Conservation (phyloP, 1,284 basidiomycete genomes). For the Naganishia albida region DNA sequence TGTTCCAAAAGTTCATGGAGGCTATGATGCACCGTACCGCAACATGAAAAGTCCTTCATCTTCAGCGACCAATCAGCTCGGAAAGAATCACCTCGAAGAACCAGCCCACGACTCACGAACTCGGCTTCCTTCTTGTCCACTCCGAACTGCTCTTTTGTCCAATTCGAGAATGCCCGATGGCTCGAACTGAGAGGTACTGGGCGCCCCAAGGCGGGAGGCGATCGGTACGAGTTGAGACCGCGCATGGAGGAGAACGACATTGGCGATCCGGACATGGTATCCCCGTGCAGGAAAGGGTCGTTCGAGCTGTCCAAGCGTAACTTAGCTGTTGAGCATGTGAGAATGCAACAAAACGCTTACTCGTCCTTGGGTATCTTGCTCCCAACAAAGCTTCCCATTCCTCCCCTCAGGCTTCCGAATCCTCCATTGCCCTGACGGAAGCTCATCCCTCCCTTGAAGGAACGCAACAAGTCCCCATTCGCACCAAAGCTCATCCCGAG, state of each 20-base stretch:
- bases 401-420: constrained; percentile 11
- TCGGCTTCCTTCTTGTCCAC: constrained; percentile 33
- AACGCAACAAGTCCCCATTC: constrained; percentile 26
- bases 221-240: constrained; percentile 30
- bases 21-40: constrained; percentile 30
- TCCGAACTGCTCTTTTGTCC: constrained; percentile 18
- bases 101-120: constrained; percentile 28
- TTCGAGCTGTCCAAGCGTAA: not conserved
- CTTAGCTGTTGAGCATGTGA: not conserved
- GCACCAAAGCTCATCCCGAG: constrained; percentile 33
- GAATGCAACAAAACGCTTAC: not conserved
- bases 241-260: constrained; percentile 29
- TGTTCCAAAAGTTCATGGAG: constrained; percentile 34
- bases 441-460: constrained; percentile 7
- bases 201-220: constrained; percentile 14
- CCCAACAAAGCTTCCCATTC: constrained; percentile 9
- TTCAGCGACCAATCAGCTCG: not conserved
- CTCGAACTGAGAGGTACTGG: constrained; percentile 14
- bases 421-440: constrained; percentile 5
- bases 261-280: constrained; percentile 12
- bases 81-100: too few species aligned
- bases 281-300: constrained; percentile 24
- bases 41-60: constrained; percentile 35
- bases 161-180: constrained; percentile 22
- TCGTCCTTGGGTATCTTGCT: constrained; percentile 16